Evolutionary conservation across 306 rosid genomes (phyloP).

Genomic region (Vachellia collinsii): DNA sequence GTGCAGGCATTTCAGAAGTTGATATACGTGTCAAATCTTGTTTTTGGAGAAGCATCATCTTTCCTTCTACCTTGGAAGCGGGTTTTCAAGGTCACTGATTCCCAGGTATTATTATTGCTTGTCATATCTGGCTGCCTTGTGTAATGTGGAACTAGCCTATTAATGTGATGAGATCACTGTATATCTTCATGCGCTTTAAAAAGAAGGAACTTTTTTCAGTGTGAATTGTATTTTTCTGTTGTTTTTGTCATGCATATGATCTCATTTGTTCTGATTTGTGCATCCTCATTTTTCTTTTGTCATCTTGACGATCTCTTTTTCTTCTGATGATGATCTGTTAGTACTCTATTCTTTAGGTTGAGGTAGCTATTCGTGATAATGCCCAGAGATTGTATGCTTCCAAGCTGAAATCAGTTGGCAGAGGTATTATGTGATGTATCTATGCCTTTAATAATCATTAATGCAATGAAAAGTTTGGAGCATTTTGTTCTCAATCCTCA

Average conservation of each 20-base stretch:
- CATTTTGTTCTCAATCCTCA: conserved; percentile 7
- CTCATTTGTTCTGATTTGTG: conserved; percentile 22
- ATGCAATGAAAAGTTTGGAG: conserved; percentile 2
- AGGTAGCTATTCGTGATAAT: conserved; percentile 93
- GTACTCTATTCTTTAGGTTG: conserved; percentile 61
- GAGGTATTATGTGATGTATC: conserved; percentile 60
- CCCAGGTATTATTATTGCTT: conserved; percentile 67
- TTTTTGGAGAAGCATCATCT: conserved; percentile 94
- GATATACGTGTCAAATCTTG: conserved; percentile 91
- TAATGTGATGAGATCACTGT: conserved; percentile 5
- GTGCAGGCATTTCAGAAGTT: conserved; percentile 99
- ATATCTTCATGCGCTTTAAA: conserved; percentile 6
- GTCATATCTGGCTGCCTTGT: conserved; percentile 5
- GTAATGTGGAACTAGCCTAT: conserved; percentile 3
- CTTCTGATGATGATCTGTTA: conserved; percentile 29
- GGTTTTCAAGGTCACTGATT: conserved; percentile 83
- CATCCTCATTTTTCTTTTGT: conserved; percentile 21
- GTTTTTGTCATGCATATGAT: conserved; percentile 24
- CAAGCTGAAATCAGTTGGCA: conserved; percentile 74
- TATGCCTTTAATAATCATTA: conserved; percentile 13
- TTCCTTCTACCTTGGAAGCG: conserved; percentile 99
- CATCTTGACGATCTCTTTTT: conserved; percentile 6
- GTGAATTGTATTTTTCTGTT: conserved; percentile 18
- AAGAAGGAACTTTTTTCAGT: conserved; percentile 2
- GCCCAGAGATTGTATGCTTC: conserved; percentile 86